These are phyloP conservation scores for Candida sanyaensis DNA, from an alignment of 1,139 yeast genomes.

Conservation along the genomic window DNA sequence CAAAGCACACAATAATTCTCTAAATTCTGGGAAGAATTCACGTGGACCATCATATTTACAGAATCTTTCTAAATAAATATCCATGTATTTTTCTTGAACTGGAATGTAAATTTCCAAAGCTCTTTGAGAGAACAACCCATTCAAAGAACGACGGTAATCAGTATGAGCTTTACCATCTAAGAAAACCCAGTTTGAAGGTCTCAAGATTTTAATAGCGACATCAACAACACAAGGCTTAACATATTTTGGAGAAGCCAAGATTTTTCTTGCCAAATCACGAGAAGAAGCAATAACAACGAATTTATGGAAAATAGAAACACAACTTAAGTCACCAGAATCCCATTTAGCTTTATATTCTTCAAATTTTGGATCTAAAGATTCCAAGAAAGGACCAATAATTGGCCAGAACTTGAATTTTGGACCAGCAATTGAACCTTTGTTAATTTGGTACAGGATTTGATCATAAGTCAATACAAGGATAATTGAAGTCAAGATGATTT, in stretches of 20 bases:
- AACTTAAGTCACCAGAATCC: conserved; percentile 90
- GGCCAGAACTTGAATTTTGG: conserved; percentile 90
- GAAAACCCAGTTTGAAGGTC: conserved; percentile 98
- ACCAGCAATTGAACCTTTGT: conserved; percentile 89
- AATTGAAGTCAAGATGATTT: conserved; percentile 51
- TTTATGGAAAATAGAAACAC: conserved; percentile 97
- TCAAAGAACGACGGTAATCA: conserved; percentile 88
- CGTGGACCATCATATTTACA: conserved; percentile 61
- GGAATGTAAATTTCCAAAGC: conserved; percentile 87
- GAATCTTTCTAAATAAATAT: conserved; percentile 71
- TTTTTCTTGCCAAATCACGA: conserved; percentile 88
- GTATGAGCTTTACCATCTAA: conserved; percentile 93
- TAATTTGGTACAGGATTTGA: conserved; percentile 73
- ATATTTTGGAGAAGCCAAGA: conserved; percentile 78
- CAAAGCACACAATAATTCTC: conserved; percentile 94
- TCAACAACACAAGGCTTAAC: conserved; percentile 98
- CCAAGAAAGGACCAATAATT: conserved; percentile 92
- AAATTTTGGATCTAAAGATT: conserved; percentile 94
- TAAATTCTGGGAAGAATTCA: conserved; percentile 86
- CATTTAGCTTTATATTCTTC: conserved; percentile 92
- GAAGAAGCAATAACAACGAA: conserved; percentile 94
- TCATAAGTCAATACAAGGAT: conserved; percentile 66
- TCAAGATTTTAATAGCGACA: conserved; percentile 86
- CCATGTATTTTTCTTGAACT: conserved; percentile 80
- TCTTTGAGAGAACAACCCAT: conserved; percentile 81